These are phyloP conservation scores for Gossypium aridum DNA, from an alignment of 441 rosid genomes.

Conservation along the genomic window DNA sequence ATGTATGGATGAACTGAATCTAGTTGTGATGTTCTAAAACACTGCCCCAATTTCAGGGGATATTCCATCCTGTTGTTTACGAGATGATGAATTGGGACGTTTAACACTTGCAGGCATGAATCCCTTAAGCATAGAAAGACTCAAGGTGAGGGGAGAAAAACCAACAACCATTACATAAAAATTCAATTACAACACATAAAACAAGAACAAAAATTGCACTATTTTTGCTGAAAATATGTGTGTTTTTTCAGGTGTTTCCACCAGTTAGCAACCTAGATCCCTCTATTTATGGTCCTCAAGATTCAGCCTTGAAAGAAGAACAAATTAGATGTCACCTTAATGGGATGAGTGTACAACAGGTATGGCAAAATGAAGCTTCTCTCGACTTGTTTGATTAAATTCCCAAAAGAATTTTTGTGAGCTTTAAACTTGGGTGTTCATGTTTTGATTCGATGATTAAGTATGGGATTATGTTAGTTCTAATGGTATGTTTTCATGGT, in stretches of 20 bases:
- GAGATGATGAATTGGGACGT: conserved; percentile 20
- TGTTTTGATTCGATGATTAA: not conserved
- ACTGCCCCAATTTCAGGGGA: not conserved
- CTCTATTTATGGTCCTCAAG: conserved; percentile 12
- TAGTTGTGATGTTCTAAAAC: not conserved
- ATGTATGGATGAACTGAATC: not conserved
- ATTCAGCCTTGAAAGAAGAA: conserved; percentile 16
- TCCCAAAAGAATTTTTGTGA: too few species aligned
- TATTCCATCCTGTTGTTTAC: not conserved
- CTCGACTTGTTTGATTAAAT: not conserved
- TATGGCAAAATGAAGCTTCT: not conserved
- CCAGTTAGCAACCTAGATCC: conserved; percentile 22
- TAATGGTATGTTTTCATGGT: not conserved
- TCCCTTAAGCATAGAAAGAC: conserved; percentile 14
- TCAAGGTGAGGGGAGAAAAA: not conserved
- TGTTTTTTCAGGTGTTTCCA: conserved; percentile 19
- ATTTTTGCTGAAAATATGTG: not conserved
- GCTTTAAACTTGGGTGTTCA: not conserved
- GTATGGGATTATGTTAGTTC: not conserved
- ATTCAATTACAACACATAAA: not conserved
- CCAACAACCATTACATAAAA: not conserved
- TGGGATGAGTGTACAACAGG: conserved; percentile 17
- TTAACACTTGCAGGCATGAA: conserved; percentile 17
- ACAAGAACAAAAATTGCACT: not conserved
- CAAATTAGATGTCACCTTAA: conserved; percentile 6